phyloP scores from a whole-genome alignment of 2,329 filamentous ascomycete genomes.

The Fusarium nodosum region DNA sequence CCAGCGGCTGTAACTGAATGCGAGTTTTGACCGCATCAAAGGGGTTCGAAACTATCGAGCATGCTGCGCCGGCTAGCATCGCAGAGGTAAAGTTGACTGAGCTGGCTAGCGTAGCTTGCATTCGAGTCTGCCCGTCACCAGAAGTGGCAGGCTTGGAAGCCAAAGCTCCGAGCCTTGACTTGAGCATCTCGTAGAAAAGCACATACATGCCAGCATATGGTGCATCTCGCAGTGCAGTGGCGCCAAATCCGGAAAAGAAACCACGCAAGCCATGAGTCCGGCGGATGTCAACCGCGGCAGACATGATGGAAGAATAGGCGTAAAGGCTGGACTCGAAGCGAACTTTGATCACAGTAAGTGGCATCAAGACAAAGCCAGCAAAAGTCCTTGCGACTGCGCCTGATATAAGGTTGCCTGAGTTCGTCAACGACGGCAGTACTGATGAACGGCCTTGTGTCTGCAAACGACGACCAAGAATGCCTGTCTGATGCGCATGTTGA shows the following conservation, averaged over 20 bases:
- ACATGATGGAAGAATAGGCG: slow-evolving; percentile 80
- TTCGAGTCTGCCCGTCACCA: slow-evolving; percentile 41
- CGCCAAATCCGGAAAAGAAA: slow-evolving; percentile 94
- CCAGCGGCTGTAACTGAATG: slow-evolving; percentile 87
- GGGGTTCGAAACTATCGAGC: slow-evolving; percentile 92
- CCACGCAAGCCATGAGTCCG: slow-evolving; percentile 80
- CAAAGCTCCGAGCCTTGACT: slow-evolving; percentile 67
- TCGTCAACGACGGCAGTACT: slow-evolving; percentile 83
- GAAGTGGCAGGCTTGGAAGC: slow-evolving; percentile 32
- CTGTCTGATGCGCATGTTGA: slow-evolving; percentile 65
- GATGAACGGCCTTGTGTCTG: slow-evolving; percentile 66
- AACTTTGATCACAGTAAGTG: slow-evolving; percentile 95
- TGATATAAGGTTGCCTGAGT: slow-evolving; percentile 85
- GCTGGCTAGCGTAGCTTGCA: slow-evolving; percentile 59
- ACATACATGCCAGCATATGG: slow-evolving; percentile 97
- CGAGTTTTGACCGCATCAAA: slow-evolving; percentile 98
- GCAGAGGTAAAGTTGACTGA: slow-evolving; percentile 89
- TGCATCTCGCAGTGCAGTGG: slow-evolving; percentile 93
- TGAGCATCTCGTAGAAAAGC: slow-evolving; percentile 89
- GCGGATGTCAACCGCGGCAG: slow-evolving; percentile 81
- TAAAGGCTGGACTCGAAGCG: slow-evolving; percentile 93
- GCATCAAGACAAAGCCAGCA: slow-evolving; percentile 94
- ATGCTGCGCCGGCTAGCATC: slow-evolving; percentile 82
- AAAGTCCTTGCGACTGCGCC: slow-evolving; percentile 87
- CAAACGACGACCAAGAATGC: slow-evolving; percentile 42